Base-by-base conservation (phyloP, 1,139 yeast genomes). In the Nakaseomyces uthaithaninus region DNA sequence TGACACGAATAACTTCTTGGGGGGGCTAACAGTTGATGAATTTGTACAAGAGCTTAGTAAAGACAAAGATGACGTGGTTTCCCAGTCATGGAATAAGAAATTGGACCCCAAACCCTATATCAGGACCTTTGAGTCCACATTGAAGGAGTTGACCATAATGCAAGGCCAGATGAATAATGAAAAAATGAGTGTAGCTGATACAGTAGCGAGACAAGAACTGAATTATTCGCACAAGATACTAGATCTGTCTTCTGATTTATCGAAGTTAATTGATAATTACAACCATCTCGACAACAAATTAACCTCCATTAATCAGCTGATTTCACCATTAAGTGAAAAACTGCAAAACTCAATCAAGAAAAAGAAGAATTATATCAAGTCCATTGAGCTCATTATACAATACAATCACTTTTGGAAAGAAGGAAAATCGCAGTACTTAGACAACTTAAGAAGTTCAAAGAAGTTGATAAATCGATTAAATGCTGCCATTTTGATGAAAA, bases 31-130 rank as follows among this genome's bases (percentile, higher is more conserved):
- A 0, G 86, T 84, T 7, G 74, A 81, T 48, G 91, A 84, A 41
- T 89, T 91, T 59, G 77, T 91, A 19, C 95, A 89, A 58, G 82
- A 77, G 55, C 67, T 91, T 50, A 77, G 93, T 47, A 77, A 78
- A 52, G 87, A 80, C 53, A 22, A 26, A 11, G 25, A 39, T 17
- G 42, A 34, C 20, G 28, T 33, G 9, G 37, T 20, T 16, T 19
- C 25, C 18, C 22, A 26, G 8, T 14, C 31, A 3, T 51, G 54
- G 48, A 31, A 31, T 31, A 49, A 43, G 45, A 55, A 53, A 57
- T 60, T 82, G 41, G 96, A 91, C 58, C 96, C 98, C 1, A 87
- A 85, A 52, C 98, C 98, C 2, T 89, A 85, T 58, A 91, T 91
- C 41, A 74, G 95, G 53, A 85, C 95, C 0, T 89, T 91, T 61